A percentile compares a stretch with the other conserved stretches of the same genome.
These are phyloP conservation scores for Rhododendron kiyosumense DNA, from an alignment of 148 eudicot genomes.

Conservation along the genomic window DNA sequence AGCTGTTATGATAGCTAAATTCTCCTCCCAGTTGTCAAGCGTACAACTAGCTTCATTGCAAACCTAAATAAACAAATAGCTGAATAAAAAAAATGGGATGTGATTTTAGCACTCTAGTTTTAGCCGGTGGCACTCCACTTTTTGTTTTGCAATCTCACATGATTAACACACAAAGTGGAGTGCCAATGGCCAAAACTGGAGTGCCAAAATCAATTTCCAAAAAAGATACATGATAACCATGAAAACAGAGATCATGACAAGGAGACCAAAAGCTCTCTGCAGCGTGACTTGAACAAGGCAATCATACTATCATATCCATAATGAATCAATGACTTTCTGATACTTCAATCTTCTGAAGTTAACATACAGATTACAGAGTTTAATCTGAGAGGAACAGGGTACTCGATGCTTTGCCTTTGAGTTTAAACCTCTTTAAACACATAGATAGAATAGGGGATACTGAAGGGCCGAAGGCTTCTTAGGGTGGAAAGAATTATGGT, in stretches of 20 bases:
- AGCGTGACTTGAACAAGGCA: not conserved
- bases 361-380: not conserved
- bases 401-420: not conserved
- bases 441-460: not conserved
- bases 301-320: not conserved
- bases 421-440: not conserved
- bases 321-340: not conserved
- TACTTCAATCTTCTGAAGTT: not conserved
- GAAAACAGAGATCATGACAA: not conserved
- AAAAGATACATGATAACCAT: not conserved
- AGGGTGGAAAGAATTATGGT: not conserved
- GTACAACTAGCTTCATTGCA: not conserved
- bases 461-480: not conserved
- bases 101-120: too few relatives aligned
- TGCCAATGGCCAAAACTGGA: too few relatives aligned
- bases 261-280: not conserved
- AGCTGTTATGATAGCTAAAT: constrained; percentile 66
- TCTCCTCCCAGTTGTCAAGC: constrained; percentile 62
- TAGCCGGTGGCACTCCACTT: too few relatives aligned
- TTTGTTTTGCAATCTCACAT: too few relatives aligned
- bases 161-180: too few relatives aligned
- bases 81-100: not conserved
- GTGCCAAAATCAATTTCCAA: too few relatives aligned
- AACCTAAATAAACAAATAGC: not conserved
- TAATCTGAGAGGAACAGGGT: not conserved